Percentiles rank a stretch among this genome's conserved stretches.
These are phyloP conservation scores for Vicia faba DNA, from an alignment of 306 rosid genomes.

Conservation along the genomic window DNA sequence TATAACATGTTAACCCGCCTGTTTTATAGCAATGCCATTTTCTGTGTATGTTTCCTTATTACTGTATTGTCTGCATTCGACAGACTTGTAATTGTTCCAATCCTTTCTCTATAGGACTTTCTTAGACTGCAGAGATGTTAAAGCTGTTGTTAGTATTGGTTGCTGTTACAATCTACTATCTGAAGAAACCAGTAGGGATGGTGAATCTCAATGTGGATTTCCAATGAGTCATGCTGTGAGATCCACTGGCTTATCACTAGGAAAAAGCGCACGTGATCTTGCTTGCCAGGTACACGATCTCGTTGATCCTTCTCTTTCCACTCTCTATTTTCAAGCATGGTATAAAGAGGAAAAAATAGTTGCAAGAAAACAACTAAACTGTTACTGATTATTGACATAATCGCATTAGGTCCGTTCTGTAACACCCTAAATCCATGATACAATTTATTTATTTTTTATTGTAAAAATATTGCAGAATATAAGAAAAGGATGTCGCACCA, in stretches of 20 bases:
- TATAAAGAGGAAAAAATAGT: neutral
- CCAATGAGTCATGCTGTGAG: slow-evolving; percentile 78
- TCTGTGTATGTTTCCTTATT: slow-evolving; percentile 18
- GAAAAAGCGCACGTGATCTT: slow-evolving; percentile 80
- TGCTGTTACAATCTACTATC: slow-evolving; percentile 92
- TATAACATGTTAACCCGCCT: slow-evolving; percentile 13
- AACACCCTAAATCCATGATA: too few relatives aligned
- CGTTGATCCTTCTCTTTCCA: slow-evolving; percentile 15
- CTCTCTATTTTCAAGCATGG: slow-evolving; percentile 8
- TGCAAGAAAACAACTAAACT: slow-evolving; percentile 1
- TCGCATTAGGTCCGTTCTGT: neutral
- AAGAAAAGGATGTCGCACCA: too few relatives aligned
- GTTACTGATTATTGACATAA: neutral
- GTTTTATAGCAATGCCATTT: slow-evolving; percentile 2
- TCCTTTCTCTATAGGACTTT: slow-evolving; percentile 60
- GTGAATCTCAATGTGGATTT: slow-evolving; percentile 62
- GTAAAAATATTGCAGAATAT: too few relatives aligned
- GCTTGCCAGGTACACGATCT: slow-evolving; percentile 80
- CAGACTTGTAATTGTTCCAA: slow-evolving; percentile 33
- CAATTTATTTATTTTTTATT: too few relatives aligned
- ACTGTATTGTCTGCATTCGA: slow-evolving; percentile 2
- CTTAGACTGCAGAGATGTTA: slow-evolving; percentile 74
- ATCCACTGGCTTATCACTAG: slow-evolving; percentile 68
- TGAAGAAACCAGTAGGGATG: slow-evolving; percentile 56
- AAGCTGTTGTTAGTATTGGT: slow-evolving; percentile 85